Evolutionary conservation across 208 protist genomes (phyloP).

Genomic region (Trypanosoma boissoni): DNA sequence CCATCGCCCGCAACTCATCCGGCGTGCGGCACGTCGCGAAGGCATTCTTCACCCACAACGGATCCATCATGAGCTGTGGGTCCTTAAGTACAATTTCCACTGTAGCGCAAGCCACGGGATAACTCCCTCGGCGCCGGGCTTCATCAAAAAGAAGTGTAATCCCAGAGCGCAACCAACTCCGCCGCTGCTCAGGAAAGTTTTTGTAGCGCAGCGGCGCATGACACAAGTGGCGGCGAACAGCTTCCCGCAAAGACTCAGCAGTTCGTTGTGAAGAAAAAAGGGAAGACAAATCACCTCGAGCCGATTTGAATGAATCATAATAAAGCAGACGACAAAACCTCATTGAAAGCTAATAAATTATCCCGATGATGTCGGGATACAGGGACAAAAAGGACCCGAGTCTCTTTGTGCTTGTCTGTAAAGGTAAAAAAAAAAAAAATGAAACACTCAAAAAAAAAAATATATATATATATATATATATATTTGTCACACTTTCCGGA

Average conservation of each 20-base stretch:
- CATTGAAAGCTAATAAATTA: no score
- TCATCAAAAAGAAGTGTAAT: conserved; percentile 68
- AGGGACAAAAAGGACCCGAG: no score
- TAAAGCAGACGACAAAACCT: conserved; percentile 6
- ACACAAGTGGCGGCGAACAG: conserved; percentile 37
- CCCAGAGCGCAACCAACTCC: conserved; percentile 45
- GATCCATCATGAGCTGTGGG: conserved; percentile 33
- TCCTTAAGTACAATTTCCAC: conserved; percentile 41
- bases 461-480: conserved; percentile 14
- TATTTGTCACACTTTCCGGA: background rate
- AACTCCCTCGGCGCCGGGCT: conserved; percentile 38
- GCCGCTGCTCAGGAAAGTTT: conserved; percentile 36
- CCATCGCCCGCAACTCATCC: conserved; percentile 45
- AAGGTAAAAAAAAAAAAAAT: conserved; percentile 4
- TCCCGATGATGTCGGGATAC: no score
- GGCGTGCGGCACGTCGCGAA: conserved; percentile 42
- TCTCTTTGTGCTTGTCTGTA: background rate
- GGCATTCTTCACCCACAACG: conserved; percentile 67
- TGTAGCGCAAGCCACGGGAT: conserved; percentile 39
- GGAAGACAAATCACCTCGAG: conserved; percentile 32
- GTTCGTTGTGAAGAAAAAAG: conserved; percentile 47
- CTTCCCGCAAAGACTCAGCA: conserved; percentile 27
- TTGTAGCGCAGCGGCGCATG: conserved; percentile 10
- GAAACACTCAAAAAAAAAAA: conserved; percentile 7
- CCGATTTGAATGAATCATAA: conserved; percentile 59